A percentile compares a stretch with the other conserved stretches of the same genome.
Evolutionary conservation across 306 rosid genomes (phyloP).

Genomic region (Sechiopsis laciniata): DNA sequence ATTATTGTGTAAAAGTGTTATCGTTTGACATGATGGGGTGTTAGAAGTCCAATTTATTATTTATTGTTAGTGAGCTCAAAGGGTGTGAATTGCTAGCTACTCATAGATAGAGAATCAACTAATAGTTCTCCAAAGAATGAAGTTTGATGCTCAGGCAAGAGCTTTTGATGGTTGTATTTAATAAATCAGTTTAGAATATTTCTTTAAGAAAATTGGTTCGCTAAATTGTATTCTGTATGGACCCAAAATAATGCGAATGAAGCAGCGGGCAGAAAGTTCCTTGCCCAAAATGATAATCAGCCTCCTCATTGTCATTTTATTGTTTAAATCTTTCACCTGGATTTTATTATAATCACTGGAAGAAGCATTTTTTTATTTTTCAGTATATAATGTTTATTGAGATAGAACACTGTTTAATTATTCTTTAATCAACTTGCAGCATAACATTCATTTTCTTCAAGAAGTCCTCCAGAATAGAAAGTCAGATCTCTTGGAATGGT

Average conservation of each 20-base stretch:
- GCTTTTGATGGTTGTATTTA: not conserved
- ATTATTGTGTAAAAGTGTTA: not conserved
- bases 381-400: not conserved
- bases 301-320: not conserved
- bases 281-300: not conserved
- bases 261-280: not conserved
- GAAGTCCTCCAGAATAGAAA: constrained; percentile 94
- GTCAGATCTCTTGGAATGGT: constrained; percentile 95
- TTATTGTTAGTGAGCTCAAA: constrained; percentile 1
- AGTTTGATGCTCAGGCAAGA: not conserved
- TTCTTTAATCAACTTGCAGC: constrained; percentile 45
- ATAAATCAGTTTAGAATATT: not conserved
- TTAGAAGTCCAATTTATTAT: not conserved
- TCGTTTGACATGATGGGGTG: not conserved
- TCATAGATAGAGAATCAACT: not conserved
- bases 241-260: not conserved
- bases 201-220: not conserved
- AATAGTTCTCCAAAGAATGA: constrained; percentile 4
- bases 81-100: not conserved
- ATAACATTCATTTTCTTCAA: constrained; percentile 93
- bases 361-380: not conserved
- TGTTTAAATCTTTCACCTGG: not conserved
- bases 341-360: not conserved
- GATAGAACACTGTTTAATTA: constrained; percentile 12
- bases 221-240: not conserved